These are phyloP conservation scores for Tuber indicum DNA, from an alignment of 495 filamentous ascomycete species.

Conservation along the genomic window DNA sequence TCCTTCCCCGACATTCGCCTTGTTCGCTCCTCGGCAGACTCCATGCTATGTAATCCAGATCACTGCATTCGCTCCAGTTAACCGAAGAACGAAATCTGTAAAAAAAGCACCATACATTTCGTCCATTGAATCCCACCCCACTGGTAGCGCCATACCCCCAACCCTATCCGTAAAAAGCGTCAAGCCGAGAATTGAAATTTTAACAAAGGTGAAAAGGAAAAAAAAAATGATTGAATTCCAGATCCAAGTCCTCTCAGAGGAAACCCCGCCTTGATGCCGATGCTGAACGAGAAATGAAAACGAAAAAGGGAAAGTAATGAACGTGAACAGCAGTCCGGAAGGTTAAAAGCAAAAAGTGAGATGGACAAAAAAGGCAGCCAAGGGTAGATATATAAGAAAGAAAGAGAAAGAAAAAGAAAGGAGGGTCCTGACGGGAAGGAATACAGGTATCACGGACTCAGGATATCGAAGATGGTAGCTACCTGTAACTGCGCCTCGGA, in stretches of 20 bases:
- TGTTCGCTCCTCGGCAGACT: constrained; percentile 21
- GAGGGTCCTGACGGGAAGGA: not conserved
- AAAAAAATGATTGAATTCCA: not conserved
- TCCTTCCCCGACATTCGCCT: constrained; percentile 16
- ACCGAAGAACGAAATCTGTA: not conserved
- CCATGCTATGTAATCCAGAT: constrained; percentile 37
- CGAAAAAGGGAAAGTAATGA: not conserved
- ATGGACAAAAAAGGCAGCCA: not conserved
- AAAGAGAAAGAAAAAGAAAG: not conserved
- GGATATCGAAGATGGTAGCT: not conserved
- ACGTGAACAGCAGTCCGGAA: not conserved
- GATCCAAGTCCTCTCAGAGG: constrained; percentile 4
- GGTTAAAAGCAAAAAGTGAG: not conserved
- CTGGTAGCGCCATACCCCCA: not conserved
- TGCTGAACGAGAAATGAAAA: not conserved
- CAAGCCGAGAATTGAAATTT: not conserved
- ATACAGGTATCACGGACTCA: not conserved
- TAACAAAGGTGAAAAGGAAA: not conserved
- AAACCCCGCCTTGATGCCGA: not conserved
- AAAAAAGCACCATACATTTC: not conserved
- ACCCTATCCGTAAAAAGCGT: not conserved
- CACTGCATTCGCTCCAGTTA: constrained; percentile 9
- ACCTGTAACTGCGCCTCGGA: not conserved
- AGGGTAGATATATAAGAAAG: not conserved
- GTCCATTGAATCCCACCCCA: not conserved